Conservation (phyloP, 2,329 filamentous ascomycete species). For the Boeremia exigua region DNA sequence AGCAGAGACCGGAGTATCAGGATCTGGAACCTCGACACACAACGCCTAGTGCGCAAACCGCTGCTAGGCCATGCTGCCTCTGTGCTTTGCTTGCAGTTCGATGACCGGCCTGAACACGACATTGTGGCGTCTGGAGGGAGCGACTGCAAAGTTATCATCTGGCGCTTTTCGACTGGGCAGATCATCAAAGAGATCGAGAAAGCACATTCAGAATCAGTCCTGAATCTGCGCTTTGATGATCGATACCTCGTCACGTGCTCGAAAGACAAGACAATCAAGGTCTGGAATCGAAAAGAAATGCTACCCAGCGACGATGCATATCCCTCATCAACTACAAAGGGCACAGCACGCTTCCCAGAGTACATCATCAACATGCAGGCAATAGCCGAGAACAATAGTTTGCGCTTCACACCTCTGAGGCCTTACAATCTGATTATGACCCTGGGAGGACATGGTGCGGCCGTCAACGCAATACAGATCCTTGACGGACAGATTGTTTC, state of each 20-base stretch:
- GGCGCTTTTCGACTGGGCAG: constrained; percentile 90
- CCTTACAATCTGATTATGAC: constrained; percentile 80
- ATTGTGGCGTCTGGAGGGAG: constrained; percentile 95
- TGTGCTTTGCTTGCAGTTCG: constrained; percentile 93
- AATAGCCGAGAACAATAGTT: constrained; percentile 42
- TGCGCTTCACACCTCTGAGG: constrained; percentile 62
- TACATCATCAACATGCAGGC: constrained; percentile 61
- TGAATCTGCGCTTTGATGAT: constrained; percentile 92
- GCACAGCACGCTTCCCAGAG: constrained; percentile 55
- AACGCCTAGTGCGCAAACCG: constrained; percentile 75
- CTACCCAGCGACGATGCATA: constrained; percentile 49
- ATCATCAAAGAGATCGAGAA: constrained; percentile 75
- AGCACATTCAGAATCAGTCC: constrained; percentile 87
- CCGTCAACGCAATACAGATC: constrained; percentile 96
- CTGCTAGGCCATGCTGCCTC: constrained; percentile 81
- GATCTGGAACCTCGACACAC: constrained; percentile 87
- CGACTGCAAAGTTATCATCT: constrained; percentile 87
- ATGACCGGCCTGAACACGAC: constrained; percentile 84
- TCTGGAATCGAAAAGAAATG: constrained; percentile 77
- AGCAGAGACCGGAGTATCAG: constrained; percentile 87
- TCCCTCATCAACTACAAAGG: constrained; percentile 49
- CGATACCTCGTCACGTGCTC: constrained; percentile 94
- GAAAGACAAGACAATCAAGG: constrained; percentile 95
- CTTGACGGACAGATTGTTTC: constrained; percentile 86
- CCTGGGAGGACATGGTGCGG: constrained; percentile 83